These are phyloP conservation scores for Leucogyrophana mollusca DNA, from an alignment of 768 basidiomycete genomes.

Conservation along the genomic window DNA sequence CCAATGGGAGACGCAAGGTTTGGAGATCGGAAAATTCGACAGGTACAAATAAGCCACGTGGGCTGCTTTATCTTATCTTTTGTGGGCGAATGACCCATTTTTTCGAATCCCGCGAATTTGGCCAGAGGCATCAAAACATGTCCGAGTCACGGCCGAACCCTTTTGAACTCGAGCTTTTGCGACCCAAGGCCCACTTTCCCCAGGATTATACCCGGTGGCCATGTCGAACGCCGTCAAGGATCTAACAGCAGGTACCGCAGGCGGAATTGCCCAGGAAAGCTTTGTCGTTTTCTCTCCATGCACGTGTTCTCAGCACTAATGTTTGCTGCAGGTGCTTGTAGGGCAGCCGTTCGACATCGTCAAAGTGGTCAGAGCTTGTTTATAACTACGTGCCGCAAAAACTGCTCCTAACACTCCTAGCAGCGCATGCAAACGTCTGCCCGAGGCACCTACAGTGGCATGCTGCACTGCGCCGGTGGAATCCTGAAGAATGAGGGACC, in stretches of 20 bases:
- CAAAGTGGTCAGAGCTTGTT: slow-evolving; percentile 74
- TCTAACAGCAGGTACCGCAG: slow-evolving; percentile 85
- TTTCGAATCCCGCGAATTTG: too few relatives aligned
- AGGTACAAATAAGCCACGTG: too few relatives aligned
- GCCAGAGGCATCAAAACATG: background rate
- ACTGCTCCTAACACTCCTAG: slow-evolving; percentile 11
- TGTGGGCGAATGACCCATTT: too few relatives aligned
- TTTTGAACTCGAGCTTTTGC: background rate
- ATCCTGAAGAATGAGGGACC: slow-evolving; percentile 91
- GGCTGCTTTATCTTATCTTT: too few relatives aligned
- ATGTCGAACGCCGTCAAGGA: slow-evolving; percentile 75
- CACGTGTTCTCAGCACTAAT: slow-evolving; percentile 5
- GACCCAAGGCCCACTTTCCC: background rate
- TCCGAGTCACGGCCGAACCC: background rate
- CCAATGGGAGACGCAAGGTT: too few relatives aligned
- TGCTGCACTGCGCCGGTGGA: slow-evolving; percentile 87
- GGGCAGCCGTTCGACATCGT: slow-evolving; percentile 97
- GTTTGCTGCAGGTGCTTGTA: slow-evolving; percentile 64
- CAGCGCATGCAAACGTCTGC: slow-evolving; percentile 95
- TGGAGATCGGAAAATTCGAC: too few relatives aligned
- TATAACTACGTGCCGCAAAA: background rate
- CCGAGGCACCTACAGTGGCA: slow-evolving; percentile 84
- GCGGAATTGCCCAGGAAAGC: slow-evolving; percentile 81
- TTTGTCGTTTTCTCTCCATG: background rate
- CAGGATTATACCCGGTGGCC: slow-evolving; percentile 11